phyloP scores from a whole-genome alignment of 768 basidiomycete genomes.

The Russula olivacea region DNA sequence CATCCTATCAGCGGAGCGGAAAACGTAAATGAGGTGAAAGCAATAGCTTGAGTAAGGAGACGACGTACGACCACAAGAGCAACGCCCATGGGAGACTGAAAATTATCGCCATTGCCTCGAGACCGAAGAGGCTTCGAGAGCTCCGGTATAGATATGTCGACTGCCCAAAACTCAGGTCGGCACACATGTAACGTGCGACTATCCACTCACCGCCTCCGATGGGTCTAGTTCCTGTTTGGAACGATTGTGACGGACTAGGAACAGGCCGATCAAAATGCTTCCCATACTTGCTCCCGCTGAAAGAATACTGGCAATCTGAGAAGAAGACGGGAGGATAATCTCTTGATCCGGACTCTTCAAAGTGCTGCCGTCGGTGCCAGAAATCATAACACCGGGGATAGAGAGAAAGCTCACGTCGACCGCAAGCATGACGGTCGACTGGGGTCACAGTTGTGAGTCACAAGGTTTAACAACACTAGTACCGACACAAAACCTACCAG shows the following conservation, averaged over 20 bases:
- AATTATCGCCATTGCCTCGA: slow-evolving; percentile 16
- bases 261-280: slow-evolving; percentile 31
- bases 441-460: too few species aligned
- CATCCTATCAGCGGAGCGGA: slow-evolving; percentile 3
- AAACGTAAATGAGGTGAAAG: neutral
- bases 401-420: slow-evolving; percentile 34
- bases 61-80: slow-evolving; percentile 19
- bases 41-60: neutral
- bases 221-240: slow-evolving; percentile 7
- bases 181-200: neutral
- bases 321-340: slow-evolving; percentile 32
- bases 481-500: neutral
- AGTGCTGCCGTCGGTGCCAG: neutral
- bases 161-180: neutral
- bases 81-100: slow-evolving; percentile 17
- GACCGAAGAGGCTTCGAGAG: neutral
- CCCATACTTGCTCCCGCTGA: slow-evolving; percentile 45
- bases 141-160: slow-evolving; percentile 5
- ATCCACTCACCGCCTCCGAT: slow-evolving; percentile 8
- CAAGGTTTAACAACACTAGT: neutral
- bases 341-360: neutral
- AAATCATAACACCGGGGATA: slow-evolving; percentile 29
- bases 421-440: slow-evolving; percentile 33
- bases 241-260: slow-evolving; percentile 22
- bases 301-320: slow-evolving; percentile 45